Evolutionary conservation across 208 protist genomes (phyloP), one percentile per base, ranked within the genome.

Genomic region (Trypanosoma congolense): DNA sequence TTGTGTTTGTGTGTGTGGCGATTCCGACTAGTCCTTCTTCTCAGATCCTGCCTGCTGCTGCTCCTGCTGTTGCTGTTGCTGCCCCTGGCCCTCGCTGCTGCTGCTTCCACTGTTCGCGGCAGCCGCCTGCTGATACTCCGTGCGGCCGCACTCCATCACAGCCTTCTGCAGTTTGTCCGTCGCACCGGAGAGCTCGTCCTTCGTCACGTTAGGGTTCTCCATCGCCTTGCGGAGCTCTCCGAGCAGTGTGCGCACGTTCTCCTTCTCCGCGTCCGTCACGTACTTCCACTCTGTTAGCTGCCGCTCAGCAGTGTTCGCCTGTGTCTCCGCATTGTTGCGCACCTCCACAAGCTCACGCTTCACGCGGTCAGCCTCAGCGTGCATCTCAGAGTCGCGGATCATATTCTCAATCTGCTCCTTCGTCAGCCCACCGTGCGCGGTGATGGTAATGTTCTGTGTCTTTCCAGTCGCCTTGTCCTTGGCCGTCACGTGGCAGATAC

Each of bases 401-500:
- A 95, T 96, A 29, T 61, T 62, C 67, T 96, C 83, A 38, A 96
- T 95, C 21, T 96, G 65, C 8, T 64, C 67, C 73, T 96, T 65
- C 30, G 55, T 71, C 12, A 96, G 70, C 14, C 90, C 86, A 47
- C 84, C 85, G 56, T 71, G 78, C 2, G 80, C 79, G 0, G 87
- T 77, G 53, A 99, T 98, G 6, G 84, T 95, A 68, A 99, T 99
- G 52, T 84, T 77, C 70, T 99, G 88, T 24, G 53, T 79, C 25
- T 94, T 94, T 42, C 96, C 95, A 0, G 96, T 98, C 6, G 92
- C 88, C 80, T 98, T 99, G 80, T 99, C 98, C 72, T 90, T 54
- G 0, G 98, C 98, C 12, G 83, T 85, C 6, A 99, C 98, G 66
- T 98, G 96, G 41, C 98, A 87, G 77, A 99, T 99, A 46, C 97